Evolutionary conservation across 352 stramenopile genomes (phyloP), one percentile per base, ranked within the genome.

Genomic region (Globisporangium apiculatum): DNA sequence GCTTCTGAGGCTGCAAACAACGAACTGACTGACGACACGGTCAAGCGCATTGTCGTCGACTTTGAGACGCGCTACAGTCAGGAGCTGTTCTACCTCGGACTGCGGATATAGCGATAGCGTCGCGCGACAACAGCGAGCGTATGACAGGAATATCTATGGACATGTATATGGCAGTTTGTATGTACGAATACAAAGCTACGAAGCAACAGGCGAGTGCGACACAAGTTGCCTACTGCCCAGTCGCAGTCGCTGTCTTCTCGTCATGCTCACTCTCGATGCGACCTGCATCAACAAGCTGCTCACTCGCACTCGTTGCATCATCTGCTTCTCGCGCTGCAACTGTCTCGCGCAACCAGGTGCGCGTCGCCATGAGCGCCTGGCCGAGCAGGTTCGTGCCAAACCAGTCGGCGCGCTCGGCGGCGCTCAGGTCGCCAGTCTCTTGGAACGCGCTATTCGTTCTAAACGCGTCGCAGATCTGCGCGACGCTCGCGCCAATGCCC

Each of bases 331-430:
- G 24, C 24, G 24, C 24, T 3, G 3, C 24, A 31, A 31, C 24
- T 31, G 24, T 31, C 24, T 31, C 24, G 24, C 24, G 24, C 24
- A 88, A 47, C 72, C 73, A 83, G 11, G 52, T 61, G 2, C 78
- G 74, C 10, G 73, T 70, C 58, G 74, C 58, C 70, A 85, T 71
- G n/a, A 88, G 70, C 15, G 78, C 75, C 10, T 75, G 66, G 8
- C 78, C 78, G 17, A 88, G 58, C 50, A 88, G 58, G 50, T 86
- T 88, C 53, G 60, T 61, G 6, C 78, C 78, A 43, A 76, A 88
- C 53, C 68, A 76, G 38, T 61, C 59, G 10, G 35, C 31, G 45
- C 72, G 71, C 11, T 57, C 76, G 24, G 62, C 65, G 0, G 55
- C 53, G 18, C 68, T 57, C 3, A 83, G 63, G 48, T 88, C 66